Evolutionary conservation across 1,284 basidiomycete species (phyloP), one percentile per base, ranked within the genome.

Genomic region (Dichomitus squalens): DNA sequence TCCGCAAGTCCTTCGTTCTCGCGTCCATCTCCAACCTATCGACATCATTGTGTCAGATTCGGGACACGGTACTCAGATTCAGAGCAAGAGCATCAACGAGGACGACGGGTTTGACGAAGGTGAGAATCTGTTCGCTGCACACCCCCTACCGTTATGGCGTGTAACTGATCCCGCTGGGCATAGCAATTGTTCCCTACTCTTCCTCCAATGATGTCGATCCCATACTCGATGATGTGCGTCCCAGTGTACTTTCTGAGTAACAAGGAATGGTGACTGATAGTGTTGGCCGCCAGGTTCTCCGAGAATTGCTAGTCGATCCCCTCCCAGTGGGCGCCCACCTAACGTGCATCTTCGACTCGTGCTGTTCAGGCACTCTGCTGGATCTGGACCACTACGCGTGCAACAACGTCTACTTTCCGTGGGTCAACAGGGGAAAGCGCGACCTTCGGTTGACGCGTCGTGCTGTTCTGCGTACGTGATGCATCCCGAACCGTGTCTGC

Each of bases 271-370:
- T 7, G 7, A 20, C 18, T 31, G 11, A 58, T 5, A 2, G 52
- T 79, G 76, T 70, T 73, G 4, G 12, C 14, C 8, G 14, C 5
- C 25, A 44, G 41, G 16, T 2, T n/a, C 73, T 81, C 3, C 71
- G 69, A 18, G 59, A 65, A 21, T 64, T 65, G 52, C 71, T 81
- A 11, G 73, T 79, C 12, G 61, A 75, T 14, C 63, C 69, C 8
- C 70, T 82, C 21, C 77, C 79, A n/a, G 55, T 57, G 5, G 79
- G 74, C 7, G 70, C 70, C 29, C 71, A 68, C 34, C 66, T 81
- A 18, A 72, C 78, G n/a, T 77, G 79, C 3, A 69, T 82, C 5
- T 75, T 81, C 49, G 79, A 81, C 62, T 76, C 78, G 0, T 80
- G 79, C 52, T 77, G 79, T 55, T 79, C 78, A 0, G 79, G 75